Base-by-base conservation (phyloP, 352 stramenopile species). In the Pythium vanterpoolii region DNA sequence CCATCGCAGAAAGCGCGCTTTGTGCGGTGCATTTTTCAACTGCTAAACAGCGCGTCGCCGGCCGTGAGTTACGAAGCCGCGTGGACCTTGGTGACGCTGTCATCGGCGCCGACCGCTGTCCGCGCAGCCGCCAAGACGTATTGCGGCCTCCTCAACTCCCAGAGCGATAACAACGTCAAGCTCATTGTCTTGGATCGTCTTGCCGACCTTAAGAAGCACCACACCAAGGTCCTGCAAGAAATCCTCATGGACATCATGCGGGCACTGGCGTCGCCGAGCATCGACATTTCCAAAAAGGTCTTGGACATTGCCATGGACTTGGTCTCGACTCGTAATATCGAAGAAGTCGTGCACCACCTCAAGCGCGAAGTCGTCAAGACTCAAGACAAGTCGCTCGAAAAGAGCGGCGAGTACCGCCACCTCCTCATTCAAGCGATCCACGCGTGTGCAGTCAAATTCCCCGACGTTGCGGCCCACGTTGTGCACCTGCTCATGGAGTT, bases 101-200 rank as follows among this genome's bases (percentile, higher is more conserved):
- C 95, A 23, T 96, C 88, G n/a, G 97, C 97, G 28, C 97, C 98
- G 2, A 99, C 97, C 13, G 97, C 97, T 14, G 93, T 99, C 19
- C 94, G 97, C 18, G 97, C 97, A 1, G 96, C 96, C 2, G 96
- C 97, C 13, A 91, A 98, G 63, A 99, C 97, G 5, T 99, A 99
- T 77, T 96, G 96, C 26, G 93, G 87, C 3, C 80, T 99, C 33
- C 82, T 99, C 16, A 99, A 98, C 73, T 95, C 84, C 31, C 95
- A 99, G 73, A 99, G 96, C 72, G 98, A 99, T 77, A 99, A 99
- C 77, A 99, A 99, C 67, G 96, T 99, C 48, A 99, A 99, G 79
- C 86, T 99, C 14, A 99, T 99, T 75, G 95, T 99, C 38, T 82
- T 99, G 19, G 97, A 99, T 66, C 90, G 97, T 5, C 82, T 99